Evolutionary conservation across 192 early-diverging fungal genomes (phyloP).

Genomic region (Coemansia sp.): DNA sequence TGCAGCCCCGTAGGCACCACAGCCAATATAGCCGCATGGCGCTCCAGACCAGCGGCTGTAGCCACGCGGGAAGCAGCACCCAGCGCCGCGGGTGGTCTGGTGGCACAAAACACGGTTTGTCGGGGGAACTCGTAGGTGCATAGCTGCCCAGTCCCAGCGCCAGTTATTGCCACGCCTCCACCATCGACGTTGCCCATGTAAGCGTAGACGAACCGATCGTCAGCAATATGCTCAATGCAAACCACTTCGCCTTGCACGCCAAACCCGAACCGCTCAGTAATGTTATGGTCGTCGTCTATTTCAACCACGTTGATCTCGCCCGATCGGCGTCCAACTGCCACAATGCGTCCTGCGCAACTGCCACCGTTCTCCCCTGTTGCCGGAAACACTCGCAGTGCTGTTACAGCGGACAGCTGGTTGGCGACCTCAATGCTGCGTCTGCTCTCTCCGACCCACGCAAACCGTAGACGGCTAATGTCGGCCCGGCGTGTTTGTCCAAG

Average conservation of each 20-base stretch:
- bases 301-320: background rate
- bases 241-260: conserved; percentile 19
- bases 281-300: conserved; percentile 1
- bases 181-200: conserved; percentile 23
- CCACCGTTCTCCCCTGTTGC: background rate
- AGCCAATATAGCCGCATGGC: background rate
- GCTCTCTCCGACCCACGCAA: conserved; percentile 4
- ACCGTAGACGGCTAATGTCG: conserved; percentile 9
- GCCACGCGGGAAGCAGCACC: background rate
- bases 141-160: background rate
- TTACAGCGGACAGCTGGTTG: conserved; percentile 11
- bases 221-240: conserved; percentile 11
- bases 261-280: background rate
- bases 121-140: background rate
- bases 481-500: background rate
- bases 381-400: conserved; percentile 4
- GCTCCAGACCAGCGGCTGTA: conserved; percentile 5
- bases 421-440: background rate
- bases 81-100: background rate
- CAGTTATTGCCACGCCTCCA: conserved; percentile 12
- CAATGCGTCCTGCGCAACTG: background rate
- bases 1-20: background rate
- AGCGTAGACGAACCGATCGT: conserved; percentile 11
- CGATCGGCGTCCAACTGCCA: conserved; percentile 4
- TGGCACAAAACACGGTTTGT: conserved; percentile 15